Percentiles rank a stretch among this genome's conserved stretches.
phyloP scores from a whole-genome alignment of 2,329 filamentous ascomycete genomes.

The Pyrenophora teres region DNA sequence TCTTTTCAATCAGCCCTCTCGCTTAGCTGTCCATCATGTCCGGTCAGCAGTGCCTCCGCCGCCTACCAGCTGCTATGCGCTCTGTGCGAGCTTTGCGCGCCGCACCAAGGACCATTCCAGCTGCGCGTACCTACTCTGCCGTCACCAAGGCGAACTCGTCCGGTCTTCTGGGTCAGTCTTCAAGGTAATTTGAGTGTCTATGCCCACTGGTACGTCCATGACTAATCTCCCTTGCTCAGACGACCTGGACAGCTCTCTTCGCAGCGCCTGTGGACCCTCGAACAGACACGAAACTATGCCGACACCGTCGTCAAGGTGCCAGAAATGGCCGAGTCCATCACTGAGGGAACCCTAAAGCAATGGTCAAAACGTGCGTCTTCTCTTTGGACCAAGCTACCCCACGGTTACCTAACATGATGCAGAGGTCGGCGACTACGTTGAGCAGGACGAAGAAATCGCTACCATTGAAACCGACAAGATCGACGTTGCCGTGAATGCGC shows the following conservation, averaged over 20 bases:
- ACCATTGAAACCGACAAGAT: conserved; percentile 99
- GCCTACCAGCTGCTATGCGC: conserved; percentile 38
- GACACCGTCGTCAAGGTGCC: conserved; percentile 91
- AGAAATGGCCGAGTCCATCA: conserved; percentile 98
- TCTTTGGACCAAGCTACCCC: background rate
- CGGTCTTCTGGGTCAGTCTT: conserved; percentile 37
- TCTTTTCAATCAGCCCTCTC: conserved; percentile 5
- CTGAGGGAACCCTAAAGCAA: conserved; percentile 94
- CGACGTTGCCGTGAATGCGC: conserved; percentile 94
- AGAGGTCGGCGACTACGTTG: conserved; percentile 90
- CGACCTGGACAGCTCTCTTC: conserved; percentile 35
- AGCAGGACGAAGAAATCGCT: conserved; percentile 95
- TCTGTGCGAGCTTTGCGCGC: conserved; percentile 38
- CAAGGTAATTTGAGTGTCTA: conserved; percentile 24
- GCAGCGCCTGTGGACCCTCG: conserved; percentile 33
- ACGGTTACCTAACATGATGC: conserved; percentile 13
- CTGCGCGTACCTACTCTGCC: conserved; percentile 43
- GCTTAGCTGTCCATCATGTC: conserved; percentile 36
- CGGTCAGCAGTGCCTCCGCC: conserved; percentile 47
- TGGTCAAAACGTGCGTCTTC: conserved; percentile 72
- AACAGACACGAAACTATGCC: conserved; percentile 57
- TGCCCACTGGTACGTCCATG: background rate
- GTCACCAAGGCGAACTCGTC: conserved; percentile 41
- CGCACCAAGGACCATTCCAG: conserved; percentile 32
- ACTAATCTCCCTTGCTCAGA: conserved; percentile 29